Base-by-base conservation (phyloP, 2,329 filamentous ascomycete genomes). In the Talaromyces amestolkiae region DNA sequence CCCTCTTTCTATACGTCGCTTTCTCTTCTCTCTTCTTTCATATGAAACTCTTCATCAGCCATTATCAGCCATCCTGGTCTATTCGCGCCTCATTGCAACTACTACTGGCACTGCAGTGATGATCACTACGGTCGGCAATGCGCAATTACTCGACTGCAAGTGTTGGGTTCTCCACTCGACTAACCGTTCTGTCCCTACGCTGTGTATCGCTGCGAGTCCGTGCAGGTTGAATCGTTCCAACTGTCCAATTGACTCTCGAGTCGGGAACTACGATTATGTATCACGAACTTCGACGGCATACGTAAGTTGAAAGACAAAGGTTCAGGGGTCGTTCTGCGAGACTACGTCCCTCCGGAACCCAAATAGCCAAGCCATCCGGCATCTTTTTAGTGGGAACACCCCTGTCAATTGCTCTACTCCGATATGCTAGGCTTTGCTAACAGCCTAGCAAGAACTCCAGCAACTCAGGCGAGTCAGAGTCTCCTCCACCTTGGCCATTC, bases 341-440 rank as follows among this genome's bases (percentile, higher is more conserved):
- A 35, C 9, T 37, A 54, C 9, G 51, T 56, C 4, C 53, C 59
- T 61, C 43, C 59, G 45, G 59, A 53, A 61, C 53, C 35, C 59
- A 13, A 35, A 54, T 31, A 35, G 31, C 51, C 51, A 54, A 54
- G 31, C 24, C 49, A 53, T 33, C 27, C 24, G 15, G 27, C 49
- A 35, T 24, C 33, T 33, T 53, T 53, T 51, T 51, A 49, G 59
- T 61, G 59, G 35, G 45, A 39, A 43, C 58, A 61, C 35, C 59
- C 59, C 47, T 61, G 59, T 61, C 59, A 61, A 5, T 33, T 15
- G 22, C 5, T 27, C 19, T 37, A 13, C 35, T 37, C 35, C 10
- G 9, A 37, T 37, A 13, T 37, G 3, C 35, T 37, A 37, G 35
- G 7, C 45, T 49, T 2, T 22, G 58, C 19, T 13, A 35, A 31